Evolutionary conservation across 139 green algal genomes (phyloP), one percentile per base, ranked within the genome.

Genomic region (Edaphochlamys debaryana): DNA sequence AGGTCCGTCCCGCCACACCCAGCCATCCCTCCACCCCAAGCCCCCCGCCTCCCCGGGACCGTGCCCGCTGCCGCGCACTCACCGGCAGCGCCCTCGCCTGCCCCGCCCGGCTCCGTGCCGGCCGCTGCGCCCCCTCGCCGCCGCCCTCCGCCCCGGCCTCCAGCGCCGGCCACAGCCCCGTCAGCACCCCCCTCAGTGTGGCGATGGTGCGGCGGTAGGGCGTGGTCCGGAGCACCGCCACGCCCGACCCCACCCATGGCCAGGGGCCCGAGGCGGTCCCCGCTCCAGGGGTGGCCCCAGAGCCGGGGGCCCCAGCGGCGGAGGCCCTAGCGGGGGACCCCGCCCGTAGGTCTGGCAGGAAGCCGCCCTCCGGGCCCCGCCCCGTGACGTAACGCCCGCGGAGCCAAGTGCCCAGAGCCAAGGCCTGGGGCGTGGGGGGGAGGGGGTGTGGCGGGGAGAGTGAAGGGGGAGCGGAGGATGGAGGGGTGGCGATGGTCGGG

Each of bases 121-220:
- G 69, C 70, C 48, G 69, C 25, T 63, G 29, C 6, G 69, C 22
- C 69, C 34, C 17, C 13, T 54, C 38, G 17, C 22, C 38, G 38
- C 67, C 20, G 1, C 54, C n/a, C 50, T 50, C 5, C 52, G 1
- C 48, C 45, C 30, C 32, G 29, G 6, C 34, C 60, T 37, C 41
- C 75, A 81, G 58, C 17, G 86, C 84, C 4, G 92, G 88, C 66
- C 89, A 95, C 41, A 95, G 85, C 42, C 91, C 92, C 7, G 86
- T 90, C 41, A 95, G 41, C 60, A 95, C 90, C 23, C 91, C 91
- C 52, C 89, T 77, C 69, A 95, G 70, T 13, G 92, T 95, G 40
- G 85, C 86, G 11, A 93, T 68, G 0, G 92, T 94, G 13, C 92
- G 82, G 3, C 80, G 67, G 70, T 90, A 92, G 79, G 90, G 90